Percentiles rank a stretch among this genome's conserved stretches.
Conservation (phyloP, 768 basidiomycete species). For the Mycena galericulata region DNA sequence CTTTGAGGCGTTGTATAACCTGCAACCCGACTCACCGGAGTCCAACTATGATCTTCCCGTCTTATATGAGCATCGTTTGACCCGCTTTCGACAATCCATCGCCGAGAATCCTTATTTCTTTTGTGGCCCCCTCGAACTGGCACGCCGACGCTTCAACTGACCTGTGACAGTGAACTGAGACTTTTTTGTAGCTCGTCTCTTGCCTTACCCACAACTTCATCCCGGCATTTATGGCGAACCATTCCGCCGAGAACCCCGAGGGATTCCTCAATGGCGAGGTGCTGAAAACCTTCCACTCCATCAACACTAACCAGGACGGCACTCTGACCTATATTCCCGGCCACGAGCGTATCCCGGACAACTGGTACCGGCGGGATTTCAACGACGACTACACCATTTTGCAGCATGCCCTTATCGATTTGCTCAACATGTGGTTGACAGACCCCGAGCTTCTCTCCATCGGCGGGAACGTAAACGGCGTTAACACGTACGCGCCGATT, state of each 20-base stretch:
- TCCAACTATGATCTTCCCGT: background rate
- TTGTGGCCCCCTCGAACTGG: constrained; percentile 19
- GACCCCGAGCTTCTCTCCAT: constrained; percentile 1
- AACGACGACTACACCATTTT: background rate
- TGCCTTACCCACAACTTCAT: background rate
- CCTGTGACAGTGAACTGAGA: background rate
- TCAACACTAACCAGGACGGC: background rate
- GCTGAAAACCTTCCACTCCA: background rate
- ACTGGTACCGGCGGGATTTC: constrained; percentile 11
- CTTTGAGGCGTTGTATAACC: constrained; percentile 1
- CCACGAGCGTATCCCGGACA: constrained; percentile 15
- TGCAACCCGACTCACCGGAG: background rate
- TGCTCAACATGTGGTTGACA: background rate
- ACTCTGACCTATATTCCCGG: background rate
- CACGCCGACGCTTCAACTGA: background rate
- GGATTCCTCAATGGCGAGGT: background rate
- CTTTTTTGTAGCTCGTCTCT: background rate
- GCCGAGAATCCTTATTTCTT: constrained; percentile 21
- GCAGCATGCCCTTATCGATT: background rate
- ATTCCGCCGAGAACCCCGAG: constrained; percentile 8
- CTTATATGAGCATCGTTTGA: background rate
- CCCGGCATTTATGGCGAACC: constrained; percentile 4
- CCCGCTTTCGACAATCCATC: constrained; percentile 11
- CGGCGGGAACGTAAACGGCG: constrained; percentile 6
- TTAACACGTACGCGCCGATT: constrained; percentile 2